Evolutionary conservation across 2,329 filamentous ascomycete genomes (phyloP).

Genomic region (Diaporthe sp.): DNA sequence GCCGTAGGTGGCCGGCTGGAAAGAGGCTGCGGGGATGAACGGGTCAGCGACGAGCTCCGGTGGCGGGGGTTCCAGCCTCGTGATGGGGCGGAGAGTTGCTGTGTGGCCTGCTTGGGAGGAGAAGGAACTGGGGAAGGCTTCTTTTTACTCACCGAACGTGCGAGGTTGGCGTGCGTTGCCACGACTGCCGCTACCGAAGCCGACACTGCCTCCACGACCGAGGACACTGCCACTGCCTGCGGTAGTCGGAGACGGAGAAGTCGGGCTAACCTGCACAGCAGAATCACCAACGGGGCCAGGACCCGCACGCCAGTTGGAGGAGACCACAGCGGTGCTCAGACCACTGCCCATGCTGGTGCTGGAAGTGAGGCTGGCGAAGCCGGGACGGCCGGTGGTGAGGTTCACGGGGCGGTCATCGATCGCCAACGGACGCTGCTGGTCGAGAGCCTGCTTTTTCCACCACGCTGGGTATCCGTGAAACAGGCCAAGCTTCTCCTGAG

Average conservation of each 20-base stretch:
- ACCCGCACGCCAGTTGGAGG: constrained; percentile 7
- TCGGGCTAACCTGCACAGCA: not conserved
- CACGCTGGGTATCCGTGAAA: constrained; percentile 73
- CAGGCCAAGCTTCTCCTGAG: constrained; percentile 79
- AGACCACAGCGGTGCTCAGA: not conserved
- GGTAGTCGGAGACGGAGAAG: not conserved
- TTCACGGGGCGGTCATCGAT: constrained; percentile 27
- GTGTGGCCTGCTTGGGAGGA: not conserved
- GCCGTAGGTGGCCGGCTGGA: constrained; percentile 31
- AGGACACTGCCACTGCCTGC: not conserved
- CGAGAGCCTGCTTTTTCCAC: constrained; percentile 70
- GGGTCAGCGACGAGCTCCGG: not conserved
- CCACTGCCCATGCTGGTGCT: not conserved
- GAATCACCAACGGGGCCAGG: not conserved
- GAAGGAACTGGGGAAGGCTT: not conserved
- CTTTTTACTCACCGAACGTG: constrained; percentile 6
- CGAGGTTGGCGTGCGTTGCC: constrained; percentile 4
- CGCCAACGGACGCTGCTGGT: constrained; percentile 48
- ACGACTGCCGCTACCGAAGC: constrained; percentile 7
- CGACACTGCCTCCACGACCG: not conserved
- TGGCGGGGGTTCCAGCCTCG: not conserved
- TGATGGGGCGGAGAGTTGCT: too few relatives aligned
- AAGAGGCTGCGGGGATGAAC: constrained; percentile 6
- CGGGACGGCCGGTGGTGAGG: not conserved
- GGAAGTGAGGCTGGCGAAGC: not conserved